Conservation (phyloP, 176 grass and related monocot genomes). For the Saccharum officinarum region DNA sequence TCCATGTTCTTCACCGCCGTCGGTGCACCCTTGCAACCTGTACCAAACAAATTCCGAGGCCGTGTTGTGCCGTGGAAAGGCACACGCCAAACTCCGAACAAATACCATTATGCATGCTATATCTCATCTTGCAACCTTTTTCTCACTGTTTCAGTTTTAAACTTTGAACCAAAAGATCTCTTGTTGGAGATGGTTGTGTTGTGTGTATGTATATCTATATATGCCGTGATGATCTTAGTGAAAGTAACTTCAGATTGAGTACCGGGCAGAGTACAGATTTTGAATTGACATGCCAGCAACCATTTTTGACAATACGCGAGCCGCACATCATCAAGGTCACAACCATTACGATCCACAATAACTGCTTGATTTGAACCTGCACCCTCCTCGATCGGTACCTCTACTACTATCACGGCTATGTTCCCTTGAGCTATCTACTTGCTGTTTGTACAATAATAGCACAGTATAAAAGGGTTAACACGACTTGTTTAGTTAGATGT, state of each 20-base stretch:
- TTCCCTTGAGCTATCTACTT: too few relatives aligned
- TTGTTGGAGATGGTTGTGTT: not conserved
- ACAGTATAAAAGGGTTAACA: too few relatives aligned
- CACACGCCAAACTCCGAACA: not conserved
- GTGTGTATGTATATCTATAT: not conserved
- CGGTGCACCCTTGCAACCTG: too few relatives aligned
- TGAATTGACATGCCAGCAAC: not conserved
- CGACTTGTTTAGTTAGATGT: too few relatives aligned
- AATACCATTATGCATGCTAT: too few relatives aligned
- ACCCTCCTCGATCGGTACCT: not conserved
- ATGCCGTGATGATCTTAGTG: not conserved
- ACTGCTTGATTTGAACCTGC: not conserved
- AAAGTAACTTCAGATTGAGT: too few relatives aligned
- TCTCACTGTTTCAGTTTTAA: not conserved
- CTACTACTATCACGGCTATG: too few relatives aligned
- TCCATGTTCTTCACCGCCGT: not conserved
- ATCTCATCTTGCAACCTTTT: too few relatives aligned
- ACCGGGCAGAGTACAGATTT: not conserved
- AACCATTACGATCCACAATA: not conserved
- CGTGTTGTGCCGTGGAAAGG: too few relatives aligned
- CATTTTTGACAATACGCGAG: not conserved
- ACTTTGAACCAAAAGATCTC: not conserved
- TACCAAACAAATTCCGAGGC: too few relatives aligned
- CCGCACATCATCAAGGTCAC: not conserved
- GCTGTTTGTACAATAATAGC: too few relatives aligned